phyloP scores from a whole-genome alignment of 345 rosid genomes.

The Stellera chamaejasme region DNA sequence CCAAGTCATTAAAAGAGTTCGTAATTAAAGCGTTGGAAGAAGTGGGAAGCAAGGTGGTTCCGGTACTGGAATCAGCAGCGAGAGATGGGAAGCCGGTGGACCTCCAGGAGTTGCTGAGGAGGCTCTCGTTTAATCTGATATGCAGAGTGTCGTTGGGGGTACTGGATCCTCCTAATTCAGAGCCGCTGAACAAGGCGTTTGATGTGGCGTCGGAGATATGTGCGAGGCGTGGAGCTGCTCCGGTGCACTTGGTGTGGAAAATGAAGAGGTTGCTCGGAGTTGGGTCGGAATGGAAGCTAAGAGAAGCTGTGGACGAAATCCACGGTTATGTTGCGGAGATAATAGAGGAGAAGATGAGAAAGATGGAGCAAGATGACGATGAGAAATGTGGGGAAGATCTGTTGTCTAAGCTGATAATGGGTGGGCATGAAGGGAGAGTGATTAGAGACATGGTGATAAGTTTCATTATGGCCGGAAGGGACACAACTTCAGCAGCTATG shows the following conservation, averaged over 20 bases:
- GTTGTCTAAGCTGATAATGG: slow-evolving; percentile 31
- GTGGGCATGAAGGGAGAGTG: slow-evolving; percentile 32
- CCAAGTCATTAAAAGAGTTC: slow-evolving; percentile 31
- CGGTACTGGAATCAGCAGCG: slow-evolving; percentile 35
- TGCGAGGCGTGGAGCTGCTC: slow-evolving; percentile 46
- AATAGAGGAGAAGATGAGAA: slow-evolving; percentile 26
- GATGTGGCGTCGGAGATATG: slow-evolving; percentile 52
- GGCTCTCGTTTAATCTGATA: slow-evolving; percentile 40
- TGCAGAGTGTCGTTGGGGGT: slow-evolving; percentile 43
- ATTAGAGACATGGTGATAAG: slow-evolving; percentile 49
- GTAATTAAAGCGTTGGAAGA: slow-evolving; percentile 28
- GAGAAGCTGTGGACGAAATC: slow-evolving; percentile 30
- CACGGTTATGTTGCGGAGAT: slow-evolving; percentile 19
- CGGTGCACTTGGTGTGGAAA: slow-evolving; percentile 51
- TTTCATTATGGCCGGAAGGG: slow-evolving; percentile 64
- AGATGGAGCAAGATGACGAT: neutral
- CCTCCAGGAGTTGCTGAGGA: slow-evolving; percentile 48
- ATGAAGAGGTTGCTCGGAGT: slow-evolving; percentile 40
- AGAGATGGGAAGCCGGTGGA: slow-evolving; percentile 23
- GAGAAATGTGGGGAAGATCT: slow-evolving; percentile 24
- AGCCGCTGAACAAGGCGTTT: slow-evolving; percentile 33
- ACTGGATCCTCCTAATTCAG: slow-evolving; percentile 27
- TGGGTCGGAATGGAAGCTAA: slow-evolving; percentile 51
- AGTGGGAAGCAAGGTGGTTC: slow-evolving; percentile 33
- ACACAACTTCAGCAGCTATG: slow-evolving; percentile 57